phyloP scores from a whole-genome alignment of 176 grass and related monocot genomes.

The Carex scoparia region DNA sequence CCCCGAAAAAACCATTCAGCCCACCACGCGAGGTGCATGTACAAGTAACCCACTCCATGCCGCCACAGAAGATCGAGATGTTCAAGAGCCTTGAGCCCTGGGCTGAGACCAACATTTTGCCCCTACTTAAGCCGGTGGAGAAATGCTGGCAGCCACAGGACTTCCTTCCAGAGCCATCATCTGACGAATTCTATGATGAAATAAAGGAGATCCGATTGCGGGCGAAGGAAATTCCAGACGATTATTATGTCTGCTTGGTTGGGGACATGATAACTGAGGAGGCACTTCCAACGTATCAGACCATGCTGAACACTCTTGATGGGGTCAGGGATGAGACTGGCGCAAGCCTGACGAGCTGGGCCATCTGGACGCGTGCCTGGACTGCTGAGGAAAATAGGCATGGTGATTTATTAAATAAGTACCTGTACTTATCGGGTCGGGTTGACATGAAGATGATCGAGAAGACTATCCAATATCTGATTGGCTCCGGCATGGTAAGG shows the following conservation, averaged over 20 bases:
- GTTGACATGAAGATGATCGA: conserved; percentile 93
- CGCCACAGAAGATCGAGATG: conserved; percentile 85
- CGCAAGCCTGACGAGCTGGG: conserved; percentile 86
- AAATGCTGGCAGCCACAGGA: conserved; percentile 99
- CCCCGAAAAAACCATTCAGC: conserved; percentile 47
- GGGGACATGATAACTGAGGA: conserved; percentile 99
- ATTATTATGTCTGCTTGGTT: conserved; percentile 85
- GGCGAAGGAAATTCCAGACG: conserved; percentile 94
- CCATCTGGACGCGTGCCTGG: conserved; percentile 91
- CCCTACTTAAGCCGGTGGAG: conserved; percentile 77
- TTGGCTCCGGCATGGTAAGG: conserved; percentile 94
- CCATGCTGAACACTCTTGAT: conserved; percentile 94
- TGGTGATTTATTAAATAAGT: conserved; percentile 92
- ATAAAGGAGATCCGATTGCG: conserved; percentile 77
- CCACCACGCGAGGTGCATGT: conserved; percentile 79
- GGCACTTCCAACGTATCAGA: conserved; percentile 95
- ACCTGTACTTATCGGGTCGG: conserved; percentile 77
- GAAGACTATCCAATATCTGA: conserved; percentile 95
- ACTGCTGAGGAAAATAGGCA: conserved; percentile 98
- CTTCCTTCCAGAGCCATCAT: conserved; percentile 84
- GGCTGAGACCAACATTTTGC: conserved; percentile 74
- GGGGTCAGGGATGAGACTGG: conserved; percentile 92
- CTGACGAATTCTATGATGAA: conserved; percentile 86
- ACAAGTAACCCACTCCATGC: conserved; percentile 92
- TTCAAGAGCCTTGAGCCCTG: conserved; percentile 85